Conservation (phyloP, 1,284 basidiomycete genomes). For the Bjerkandera adusta region DNA sequence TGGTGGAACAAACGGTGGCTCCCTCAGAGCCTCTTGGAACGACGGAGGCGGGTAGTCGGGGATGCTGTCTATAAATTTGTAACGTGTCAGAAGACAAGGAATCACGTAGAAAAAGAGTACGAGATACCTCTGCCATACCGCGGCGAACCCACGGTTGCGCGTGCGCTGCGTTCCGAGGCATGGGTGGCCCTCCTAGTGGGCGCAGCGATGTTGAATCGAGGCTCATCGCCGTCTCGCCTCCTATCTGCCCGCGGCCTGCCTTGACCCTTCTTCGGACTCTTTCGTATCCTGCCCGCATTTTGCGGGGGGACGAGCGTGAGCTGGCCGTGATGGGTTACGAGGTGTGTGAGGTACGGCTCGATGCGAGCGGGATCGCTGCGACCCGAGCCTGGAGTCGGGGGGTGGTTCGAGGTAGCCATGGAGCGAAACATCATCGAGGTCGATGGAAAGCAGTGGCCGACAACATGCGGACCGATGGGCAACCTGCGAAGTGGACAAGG, state of each 20-base stretch:
- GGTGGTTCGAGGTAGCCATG: slow-evolving; percentile 20
- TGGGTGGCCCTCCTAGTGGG: slow-evolving; percentile 27
- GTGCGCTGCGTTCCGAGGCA: slow-evolving; percentile 24
- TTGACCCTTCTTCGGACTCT: slow-evolving; percentile 32
- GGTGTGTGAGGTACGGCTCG: slow-evolving; percentile 57
- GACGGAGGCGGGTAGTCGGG: slow-evolving; percentile 60
- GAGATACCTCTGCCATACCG: slow-evolving; percentile 10
- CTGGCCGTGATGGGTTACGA: slow-evolving; percentile 54
- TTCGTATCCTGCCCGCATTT: slow-evolving; percentile 51
- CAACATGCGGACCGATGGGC: slow-evolving; percentile 11
- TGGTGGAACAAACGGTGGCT: slow-evolving; percentile 18
- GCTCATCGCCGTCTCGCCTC: slow-evolving; percentile 27
- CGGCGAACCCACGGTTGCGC: slow-evolving; percentile 8
- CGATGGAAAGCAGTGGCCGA: slow-evolving; percentile 11
- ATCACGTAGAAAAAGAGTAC: not conserved
- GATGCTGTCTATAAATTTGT: slow-evolving; percentile 27
- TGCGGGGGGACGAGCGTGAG: slow-evolving; percentile 48
- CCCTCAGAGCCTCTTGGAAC: slow-evolving; percentile 51
- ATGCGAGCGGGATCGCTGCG: slow-evolving; percentile 38
- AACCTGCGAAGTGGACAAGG: slow-evolving; percentile 3
- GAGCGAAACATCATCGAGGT: slow-evolving; percentile 16
- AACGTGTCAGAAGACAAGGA: not conserved
- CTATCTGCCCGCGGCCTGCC: slow-evolving; percentile 22
- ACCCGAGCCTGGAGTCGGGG: slow-evolving; percentile 12
- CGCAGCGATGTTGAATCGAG: slow-evolving; percentile 34